Base-by-base conservation (phyloP, 1,139 yeast species). In the Yamadazyma blattariae region DNA sequence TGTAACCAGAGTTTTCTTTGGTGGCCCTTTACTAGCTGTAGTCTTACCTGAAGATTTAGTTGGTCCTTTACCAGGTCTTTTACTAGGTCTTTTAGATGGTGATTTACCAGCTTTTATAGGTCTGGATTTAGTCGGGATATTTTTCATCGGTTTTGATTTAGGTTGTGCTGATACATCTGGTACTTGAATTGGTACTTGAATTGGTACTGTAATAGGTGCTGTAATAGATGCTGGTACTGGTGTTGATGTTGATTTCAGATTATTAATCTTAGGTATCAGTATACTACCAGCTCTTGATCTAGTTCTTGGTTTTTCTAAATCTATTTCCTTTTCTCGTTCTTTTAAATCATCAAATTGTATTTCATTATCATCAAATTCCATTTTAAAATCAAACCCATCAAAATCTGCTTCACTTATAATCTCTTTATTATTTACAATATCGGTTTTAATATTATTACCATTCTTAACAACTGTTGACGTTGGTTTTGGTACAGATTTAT, bases 351-450 rank as follows among this genome's bases (percentile, higher is more conserved):
- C 51, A 8, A 44, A 41, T 11, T 52, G 61, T 28, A 49, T 46
- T 7, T 57, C 66, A 14, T 35, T 28, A 14, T 44, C 50, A 19
- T 39, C 45, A 30, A 44, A 44, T 14, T 45, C 46, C 47, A 44
- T 37, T 7, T 42, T 44, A 20, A 42, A 51, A 20, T 57, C 67
- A 23, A 49, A 53, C 25, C 58, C 67, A 28, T 68, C 76, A 40
- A 64, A 63, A 40, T 64, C 70, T 25, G 63, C 56, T 33, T 61
- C 71, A 32, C 58, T 57, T 10, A 64, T 61, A 9, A 62, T 57
- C 13, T 9, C 25, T 28, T 19, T 20, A 12, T 15, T 12, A 6
- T 23, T 17, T 16, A 5, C 14, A 5, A 5, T 16, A 5, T 9
- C 10, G 8, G 8, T 5, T 11, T 21, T 21, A 5, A 5, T 7